These are phyloP conservation scores for Plasmopara viticola DNA, from an alignment of 352 stramenopile genomes.

Conservation along the genomic window DNA sequence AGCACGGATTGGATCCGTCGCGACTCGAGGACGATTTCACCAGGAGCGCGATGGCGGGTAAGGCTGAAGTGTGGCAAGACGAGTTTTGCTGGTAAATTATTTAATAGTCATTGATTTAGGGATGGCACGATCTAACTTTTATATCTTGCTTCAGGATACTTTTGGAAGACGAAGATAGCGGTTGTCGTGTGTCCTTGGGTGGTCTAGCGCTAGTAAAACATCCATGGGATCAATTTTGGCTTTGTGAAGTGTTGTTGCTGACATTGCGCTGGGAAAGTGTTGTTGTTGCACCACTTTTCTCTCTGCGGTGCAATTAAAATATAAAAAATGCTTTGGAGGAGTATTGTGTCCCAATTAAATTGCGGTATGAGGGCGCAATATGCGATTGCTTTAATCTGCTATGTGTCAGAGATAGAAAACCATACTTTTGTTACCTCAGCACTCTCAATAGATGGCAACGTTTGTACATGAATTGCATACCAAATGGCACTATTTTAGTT, in stretches of 20 bases:
- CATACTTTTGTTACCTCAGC: too few species aligned
- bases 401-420: too few species aligned
- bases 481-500: too few species aligned
- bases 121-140: constrained; percentile 1
- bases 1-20: constrained; percentile 28
- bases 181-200: constrained; percentile 36
- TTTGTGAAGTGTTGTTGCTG: constrained; percentile 44
- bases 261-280: constrained; percentile 37
- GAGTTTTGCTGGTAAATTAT: constrained; percentile 30
- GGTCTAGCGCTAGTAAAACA: constrained; percentile 28
- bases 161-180: constrained; percentile 29
- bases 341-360: too few species aligned
- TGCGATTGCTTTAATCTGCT: too few species aligned
- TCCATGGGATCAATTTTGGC: constrained; percentile 39
- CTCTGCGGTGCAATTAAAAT: constrained; percentile 30
- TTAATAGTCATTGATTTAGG: background rate
- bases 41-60: constrained; percentile 28
- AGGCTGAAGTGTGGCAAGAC: constrained; percentile 38
- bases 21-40: constrained; percentile 35
- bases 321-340: too few species aligned
- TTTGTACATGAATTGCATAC: too few species aligned
- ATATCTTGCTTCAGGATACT: constrained; percentile 24
- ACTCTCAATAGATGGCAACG: too few species aligned
- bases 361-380: too few species aligned
- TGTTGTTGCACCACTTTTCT: constrained; percentile 40